Evolutionary conservation across 495 filamentous ascomycete species (phyloP), one percentile per base, ranked within the genome.

Genomic region (Xylaria flabelliformis): DNA sequence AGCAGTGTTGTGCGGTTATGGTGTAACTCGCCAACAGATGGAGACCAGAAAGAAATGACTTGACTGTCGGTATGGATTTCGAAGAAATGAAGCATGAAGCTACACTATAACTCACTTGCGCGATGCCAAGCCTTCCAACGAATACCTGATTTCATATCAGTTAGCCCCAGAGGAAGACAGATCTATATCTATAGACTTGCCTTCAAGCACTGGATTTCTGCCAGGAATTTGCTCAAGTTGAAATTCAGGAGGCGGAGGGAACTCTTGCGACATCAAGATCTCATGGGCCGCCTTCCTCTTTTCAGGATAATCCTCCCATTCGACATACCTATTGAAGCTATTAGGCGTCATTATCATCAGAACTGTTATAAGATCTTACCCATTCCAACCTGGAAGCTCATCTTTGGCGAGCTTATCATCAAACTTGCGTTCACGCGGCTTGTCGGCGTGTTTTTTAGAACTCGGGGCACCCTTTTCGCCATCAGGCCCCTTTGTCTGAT

Each of bases 221-320:
- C 80, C 78, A 4, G 90, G 90, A 19, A 92, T 83, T 0, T 87
- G 88, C 7, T 75, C 84, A 1, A 90, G 81, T 71, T 89, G 86
- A 72, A 87, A 92, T 72, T 91, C 90, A 0, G 90, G 88, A 48
- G 83, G 83, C 41, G 83, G 78, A 0, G 85, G 81, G 64, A 92
- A 92, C 44, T 84, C 84, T 61, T 91, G 87, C 41, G 82, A 80
- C n/a, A 79, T 78, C 7, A 92, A 74, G 64, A 91, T 84, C 51
- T 87, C 79, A n/a, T 85, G 82, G 15, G 88, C 90, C 55, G 82
- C 79, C 59, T 83, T 81, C 74, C 89, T 88, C 78, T 91, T 91
- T 53, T 91, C 89, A 0, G 90, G 90, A 67, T 91, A 90, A 15
- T 86, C 84, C 75, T 92, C 90, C 91, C 90, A 92, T 76, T 93